Conservation (phyloP, 148 eudicot species). For the Diospyros kaki region DNA sequence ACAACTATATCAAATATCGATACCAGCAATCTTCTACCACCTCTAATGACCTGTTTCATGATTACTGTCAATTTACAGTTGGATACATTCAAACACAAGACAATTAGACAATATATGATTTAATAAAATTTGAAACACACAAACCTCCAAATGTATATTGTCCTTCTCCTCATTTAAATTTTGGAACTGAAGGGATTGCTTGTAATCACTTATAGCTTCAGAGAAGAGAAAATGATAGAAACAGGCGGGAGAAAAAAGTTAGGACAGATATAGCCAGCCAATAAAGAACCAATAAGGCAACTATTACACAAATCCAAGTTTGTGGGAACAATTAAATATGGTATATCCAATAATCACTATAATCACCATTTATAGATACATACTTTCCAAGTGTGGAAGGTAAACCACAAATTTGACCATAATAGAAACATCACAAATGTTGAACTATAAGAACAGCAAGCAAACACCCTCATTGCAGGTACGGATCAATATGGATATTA, state of each 20-base stretch:
- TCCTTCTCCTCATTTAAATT: constrained; percentile 81
- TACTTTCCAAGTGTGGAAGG: no score
- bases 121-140: constrained; percentile 2
- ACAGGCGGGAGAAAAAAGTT: background rate
- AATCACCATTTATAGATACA: no score
- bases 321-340: no score
- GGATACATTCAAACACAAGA: background rate
- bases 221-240: constrained; percentile 5
- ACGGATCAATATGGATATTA: no score
- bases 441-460: no score
- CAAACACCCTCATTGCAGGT: no score
- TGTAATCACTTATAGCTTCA: constrained; percentile 90
- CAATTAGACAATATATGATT: background rate
- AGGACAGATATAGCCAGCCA: background rate
- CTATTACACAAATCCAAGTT: no score
- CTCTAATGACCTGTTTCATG: constrained; percentile 66
- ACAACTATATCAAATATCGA: constrained; percentile 93
- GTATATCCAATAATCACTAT: background rate
- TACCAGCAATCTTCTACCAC: constrained; percentile 67
- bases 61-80: constrained; percentile 3
- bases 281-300: background rate
- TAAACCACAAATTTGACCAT: no score
- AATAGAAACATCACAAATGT: no score
- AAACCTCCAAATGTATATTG: constrained; percentile 92
- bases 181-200: constrained; percentile 91